phyloP scores from a whole-genome alignment of 2,329 filamentous ascomycete genomes.

The Aspergillus sp. region DNA sequence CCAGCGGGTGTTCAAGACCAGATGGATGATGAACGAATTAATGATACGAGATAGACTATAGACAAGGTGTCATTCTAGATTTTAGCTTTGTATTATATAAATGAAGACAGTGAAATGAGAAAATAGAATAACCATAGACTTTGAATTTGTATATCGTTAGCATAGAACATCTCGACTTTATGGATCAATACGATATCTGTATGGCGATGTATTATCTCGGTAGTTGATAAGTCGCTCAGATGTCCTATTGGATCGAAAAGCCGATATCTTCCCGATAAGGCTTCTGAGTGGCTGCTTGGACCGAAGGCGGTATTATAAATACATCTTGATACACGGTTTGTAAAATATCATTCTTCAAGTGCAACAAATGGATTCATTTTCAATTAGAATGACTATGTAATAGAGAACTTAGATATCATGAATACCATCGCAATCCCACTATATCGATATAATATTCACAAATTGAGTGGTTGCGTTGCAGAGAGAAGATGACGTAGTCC shows the following conservation, averaged over 20 bases:
- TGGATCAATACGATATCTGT: not conserved
- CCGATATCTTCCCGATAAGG: not conserved
- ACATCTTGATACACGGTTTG: not conserved
- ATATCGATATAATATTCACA: no score
- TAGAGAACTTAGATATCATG: not conserved
- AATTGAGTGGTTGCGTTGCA: no score
- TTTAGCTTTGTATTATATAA: no score
- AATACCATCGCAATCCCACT: no score
- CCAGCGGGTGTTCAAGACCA: not conserved
- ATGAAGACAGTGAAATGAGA: no score
- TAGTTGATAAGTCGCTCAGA: no score
- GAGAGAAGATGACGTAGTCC: conserved; percentile 7
- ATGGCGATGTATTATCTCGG: not conserved
- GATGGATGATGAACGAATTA: not conserved
- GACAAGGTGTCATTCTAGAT: no score
- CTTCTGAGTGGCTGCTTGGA: not conserved
- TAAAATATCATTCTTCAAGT: not conserved
- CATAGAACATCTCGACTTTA: not conserved
- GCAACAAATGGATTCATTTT: not conserved
- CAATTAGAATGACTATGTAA: not conserved
- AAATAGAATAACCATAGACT: no score
- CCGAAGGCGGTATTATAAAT: conserved; percentile 4
- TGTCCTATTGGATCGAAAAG: conserved; percentile 1
- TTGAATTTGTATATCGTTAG: no score
- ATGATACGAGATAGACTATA: not conserved